Evolutionary conservation across 208 protist species (phyloP), one percentile per base, ranked within the genome.

Genomic region (Lotmaria passim): DNA sequence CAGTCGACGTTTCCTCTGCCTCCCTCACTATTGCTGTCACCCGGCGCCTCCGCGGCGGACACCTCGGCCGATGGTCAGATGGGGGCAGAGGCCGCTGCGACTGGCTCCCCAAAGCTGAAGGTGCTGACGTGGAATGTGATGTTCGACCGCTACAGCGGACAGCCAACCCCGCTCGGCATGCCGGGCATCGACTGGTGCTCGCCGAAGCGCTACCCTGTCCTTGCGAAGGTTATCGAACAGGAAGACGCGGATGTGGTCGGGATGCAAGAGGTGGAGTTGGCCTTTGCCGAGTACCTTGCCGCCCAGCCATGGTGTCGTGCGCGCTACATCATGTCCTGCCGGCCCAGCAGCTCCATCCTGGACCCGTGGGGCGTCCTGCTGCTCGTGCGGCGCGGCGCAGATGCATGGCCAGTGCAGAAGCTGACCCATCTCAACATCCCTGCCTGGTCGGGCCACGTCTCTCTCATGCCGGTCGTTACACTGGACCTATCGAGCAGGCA

Each of bases 141-240:
- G 88, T 97, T 97, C 71, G 90, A 97, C 65, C 81, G 93, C 8
- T 97, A 94, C 86, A 94, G 85, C 67, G 79, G 79, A 11, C 87
- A 97, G 69, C 89, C 89, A 15, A 97, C 93, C 3, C 93, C 93
- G 38, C 78, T 97, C 21, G 93, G 93, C 17, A 95, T 92, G 90
- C 93, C 93, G 4, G 93, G 93, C 55, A 95, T 97, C 50, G 90
- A 97, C 78, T 97, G 88, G 88, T 97, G 93, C 79, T 88, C 86
- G 26, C 75, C 79, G n/a, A 77, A 91, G 63, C 87, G 93, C 19
- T 97, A 97, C 67, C 88, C 89, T 0, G 88, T 94, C n/a, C 80
- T 97, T 53, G 81, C 88, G 14, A 83, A 82, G 57, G 50, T 89
- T 10, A 93, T 97, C 50, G 72, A 68, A 12, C 65, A 65, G 31